Conservation (phyloP, 2,329 filamentous ascomycete genomes). For the Diaporthe aspalathi region DNA sequence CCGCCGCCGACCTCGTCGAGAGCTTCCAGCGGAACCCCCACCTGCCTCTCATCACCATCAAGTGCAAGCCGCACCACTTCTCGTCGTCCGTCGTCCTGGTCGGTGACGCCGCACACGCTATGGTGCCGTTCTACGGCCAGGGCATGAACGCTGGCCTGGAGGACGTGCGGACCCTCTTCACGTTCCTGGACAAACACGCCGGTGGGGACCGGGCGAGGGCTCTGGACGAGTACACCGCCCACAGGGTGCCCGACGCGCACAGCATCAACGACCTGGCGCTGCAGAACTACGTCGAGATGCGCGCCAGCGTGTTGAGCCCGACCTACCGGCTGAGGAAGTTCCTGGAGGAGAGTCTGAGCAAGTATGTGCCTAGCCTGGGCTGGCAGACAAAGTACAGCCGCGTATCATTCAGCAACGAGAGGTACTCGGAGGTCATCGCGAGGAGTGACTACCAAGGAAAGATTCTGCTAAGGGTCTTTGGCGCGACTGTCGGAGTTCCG, state of each 20-base stretch:
- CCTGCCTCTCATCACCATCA: slow-evolving; percentile 91
- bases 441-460: slow-evolving; percentile 76
- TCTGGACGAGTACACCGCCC: slow-evolving; percentile 78
- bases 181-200: slow-evolving; percentile 77
- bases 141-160: slow-evolving; percentile 98
- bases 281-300: slow-evolving; percentile 95
- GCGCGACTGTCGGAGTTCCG: slow-evolving; percentile 47
- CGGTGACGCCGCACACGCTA: slow-evolving; percentile 95
- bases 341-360: slow-evolving; percentile 85
- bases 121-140: slow-evolving; percentile 98
- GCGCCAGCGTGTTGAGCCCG: slow-evolving; percentile 81
- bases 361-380: slow-evolving; percentile 79
- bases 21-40: slow-evolving; percentile 89
- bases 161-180: slow-evolving; percentile 90
- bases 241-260: slow-evolving; percentile 82
- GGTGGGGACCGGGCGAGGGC: slow-evolving; percentile 70
- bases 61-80: slow-evolving; percentile 90
- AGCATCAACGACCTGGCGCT: slow-evolving; percentile 93
- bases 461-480: slow-evolving; percentile 62
- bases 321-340: slow-evolving; percentile 85
- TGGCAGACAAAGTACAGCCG: slow-evolving; percentile 94
- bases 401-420: slow-evolving; percentile 92
- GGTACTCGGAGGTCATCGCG: slow-evolving; percentile 84
- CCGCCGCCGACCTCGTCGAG: slow-evolving; percentile 72
- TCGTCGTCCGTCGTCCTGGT: slow-evolving; percentile 82